Percentiles rank a stretch among this genome's conserved stretches.
phyloP scores from a whole-genome alignment of 495 filamentous ascomycete species.

The Corynascus novoguineensis region DNA sequence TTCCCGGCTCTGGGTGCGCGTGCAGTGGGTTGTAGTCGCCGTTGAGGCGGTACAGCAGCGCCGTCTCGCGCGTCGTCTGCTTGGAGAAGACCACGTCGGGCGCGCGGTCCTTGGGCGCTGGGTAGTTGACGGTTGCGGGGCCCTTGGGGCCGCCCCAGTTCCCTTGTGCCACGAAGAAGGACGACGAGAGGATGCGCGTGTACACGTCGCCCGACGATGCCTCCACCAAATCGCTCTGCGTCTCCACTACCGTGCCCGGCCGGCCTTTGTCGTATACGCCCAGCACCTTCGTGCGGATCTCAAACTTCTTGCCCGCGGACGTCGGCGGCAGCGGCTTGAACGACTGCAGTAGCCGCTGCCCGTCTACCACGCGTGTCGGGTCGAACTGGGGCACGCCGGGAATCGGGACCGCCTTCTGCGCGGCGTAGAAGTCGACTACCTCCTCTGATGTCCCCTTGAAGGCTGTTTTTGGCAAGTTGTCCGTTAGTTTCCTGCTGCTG shows the following conservation, averaged over 20 bases:
- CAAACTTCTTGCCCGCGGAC: conserved; percentile 65
- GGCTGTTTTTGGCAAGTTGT: conserved; percentile 39
- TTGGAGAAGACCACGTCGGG: conserved; percentile 69
- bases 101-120: conserved; percentile 62
- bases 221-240: conserved; percentile 71
- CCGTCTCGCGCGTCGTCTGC: conserved; percentile 63
- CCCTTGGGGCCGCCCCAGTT: conserved; percentile 90
- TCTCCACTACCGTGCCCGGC: conserved; percentile 74
- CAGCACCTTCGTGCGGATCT: conserved; percentile 71
- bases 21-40: conserved; percentile 92
- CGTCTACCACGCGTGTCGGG: conserved; percentile 68
- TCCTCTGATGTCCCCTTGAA: conserved; percentile 77
- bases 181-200: conserved; percentile 57
- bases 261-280: conserved; percentile 93
- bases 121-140: conserved; percentile 66
- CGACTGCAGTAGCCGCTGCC: conserved; percentile 74
- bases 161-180: conserved; percentile 79
- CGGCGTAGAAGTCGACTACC: conserved; percentile 80
- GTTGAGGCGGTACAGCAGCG: conserved; percentile 75
- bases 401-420: conserved; percentile 54
- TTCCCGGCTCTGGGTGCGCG: conserved; percentile 73
- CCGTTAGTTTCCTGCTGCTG: background rate
- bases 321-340: conserved; percentile 70
- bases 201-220: conserved; percentile 65
- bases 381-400: conserved; percentile 76